Evolutionary conservation across 2,329 filamentous ascomycete species (phyloP), one percentile per base, ranked within the genome.

Genomic region (Apiospora sp.): DNA sequence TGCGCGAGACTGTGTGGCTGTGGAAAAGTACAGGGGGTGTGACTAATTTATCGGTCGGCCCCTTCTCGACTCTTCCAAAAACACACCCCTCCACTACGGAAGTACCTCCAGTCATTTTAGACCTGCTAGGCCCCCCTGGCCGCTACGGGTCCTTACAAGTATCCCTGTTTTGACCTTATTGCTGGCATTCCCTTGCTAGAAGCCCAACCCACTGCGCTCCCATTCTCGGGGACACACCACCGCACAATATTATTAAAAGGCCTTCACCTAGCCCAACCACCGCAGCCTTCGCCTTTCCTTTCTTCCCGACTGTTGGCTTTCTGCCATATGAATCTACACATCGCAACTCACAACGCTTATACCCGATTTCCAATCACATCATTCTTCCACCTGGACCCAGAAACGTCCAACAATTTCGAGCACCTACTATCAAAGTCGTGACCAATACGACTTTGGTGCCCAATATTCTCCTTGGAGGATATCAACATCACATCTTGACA

Each of bases 401-500:
- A 81, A 79, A 74, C 71, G 78, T 84, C 84, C 82, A 83, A 83
- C 77, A 71, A 48, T 54, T 83, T 83, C 82, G 76, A 82, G 78
- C 80, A 80, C 68, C 64, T 76, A 77, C 78, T 77, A 76, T 81
- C 81, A 81, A 76, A 77, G 80, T 81, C 82, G 78, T 78, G 69
- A 37, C 67, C 61, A 44, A 75, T 54, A 77, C 79, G 82, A 78
- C 82, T 82, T 84, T 82, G 83, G 80, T 83, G 79, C 78, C 78
- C 78, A 77, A 80, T 78, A 77, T 76, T 77, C 78, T 77, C 74
- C 76, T 76, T 76, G 74, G 76, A 82, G 80, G 81, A 83, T 83
- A 81, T 81, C 78, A 82, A 79, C 77, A 81, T 79, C 67, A 68
- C 67, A 68, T 68, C 78, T 83, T 86, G 84, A 85, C 84, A 90